Conservation (phyloP, 305 asterid genomes). For the Fraxinus platypoda region DNA sequence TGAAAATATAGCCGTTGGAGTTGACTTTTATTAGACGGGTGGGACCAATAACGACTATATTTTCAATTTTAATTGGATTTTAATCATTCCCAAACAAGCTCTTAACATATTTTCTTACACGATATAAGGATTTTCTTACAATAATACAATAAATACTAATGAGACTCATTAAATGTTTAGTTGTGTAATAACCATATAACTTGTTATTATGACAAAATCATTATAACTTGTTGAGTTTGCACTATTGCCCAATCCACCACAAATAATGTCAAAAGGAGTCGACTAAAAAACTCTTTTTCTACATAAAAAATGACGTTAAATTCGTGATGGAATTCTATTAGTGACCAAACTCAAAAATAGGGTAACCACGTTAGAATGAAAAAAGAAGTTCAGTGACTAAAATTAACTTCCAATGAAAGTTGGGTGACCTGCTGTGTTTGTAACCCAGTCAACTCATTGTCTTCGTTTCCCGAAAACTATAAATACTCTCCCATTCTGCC, state of each 20-base stretch:
- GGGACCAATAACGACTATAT: too few species aligned
- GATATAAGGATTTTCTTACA: background rate
- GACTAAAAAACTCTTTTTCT: background rate
- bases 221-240: background rate
- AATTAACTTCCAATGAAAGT: background rate
- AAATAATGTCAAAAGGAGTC: background rate
- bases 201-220: background rate
- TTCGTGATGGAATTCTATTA: background rate
- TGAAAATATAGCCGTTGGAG: too few species aligned
- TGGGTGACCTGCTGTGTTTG: background rate
- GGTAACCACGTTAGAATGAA: background rate
- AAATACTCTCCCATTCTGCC: background rate
- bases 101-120: background rate
- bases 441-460: background rate
- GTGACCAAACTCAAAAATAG: background rate
- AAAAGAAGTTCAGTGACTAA: background rate
- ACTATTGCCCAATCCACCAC: background rate
- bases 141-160: background rate
- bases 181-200: background rate
- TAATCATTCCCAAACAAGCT: too few species aligned
- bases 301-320: background rate
- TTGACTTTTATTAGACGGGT: too few species aligned
- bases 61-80: too few species aligned
- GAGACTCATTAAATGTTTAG: background rate
- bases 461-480: constrained; percentile 9